phyloP scores from a whole-genome alignment of 768 basidiomycete species.

The Calocera viscosa region DNA sequence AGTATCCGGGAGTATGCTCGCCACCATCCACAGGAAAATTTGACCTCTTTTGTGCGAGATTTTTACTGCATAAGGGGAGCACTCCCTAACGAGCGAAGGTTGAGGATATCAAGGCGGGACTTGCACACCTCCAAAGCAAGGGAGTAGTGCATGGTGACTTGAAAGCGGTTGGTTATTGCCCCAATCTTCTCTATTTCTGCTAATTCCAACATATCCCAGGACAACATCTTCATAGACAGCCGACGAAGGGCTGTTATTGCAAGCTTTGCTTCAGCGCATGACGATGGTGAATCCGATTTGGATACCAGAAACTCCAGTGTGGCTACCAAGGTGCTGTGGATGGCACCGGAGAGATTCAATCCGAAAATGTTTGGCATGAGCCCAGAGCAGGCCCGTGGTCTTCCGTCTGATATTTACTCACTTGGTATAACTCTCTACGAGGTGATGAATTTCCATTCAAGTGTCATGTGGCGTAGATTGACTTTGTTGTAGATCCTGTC shows the following conservation, averaged over 20 bases:
- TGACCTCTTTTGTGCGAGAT: background rate
- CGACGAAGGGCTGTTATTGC: background rate
- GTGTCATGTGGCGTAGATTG: too few relatives aligned
- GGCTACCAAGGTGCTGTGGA: background rate
- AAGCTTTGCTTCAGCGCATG: background rate
- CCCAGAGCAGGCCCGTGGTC: background rate
- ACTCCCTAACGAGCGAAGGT: too few relatives aligned
- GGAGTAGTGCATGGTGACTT: background rate
- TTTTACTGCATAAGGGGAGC: too few relatives aligned
- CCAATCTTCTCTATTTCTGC: too few relatives aligned
- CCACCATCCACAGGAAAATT: background rate
- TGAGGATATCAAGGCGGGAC: background rate
- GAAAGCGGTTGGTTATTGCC: background rate
- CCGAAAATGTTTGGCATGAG: background rate
- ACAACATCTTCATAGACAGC: background rate
- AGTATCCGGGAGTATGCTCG: background rate
- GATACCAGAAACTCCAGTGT: background rate
- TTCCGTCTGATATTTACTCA: background rate
- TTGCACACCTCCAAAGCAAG: background rate
- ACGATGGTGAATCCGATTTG: background rate
- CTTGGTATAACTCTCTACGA: background rate
- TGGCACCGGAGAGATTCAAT: background rate
- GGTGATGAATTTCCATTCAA: too few relatives aligned
- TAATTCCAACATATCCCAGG: background rate
- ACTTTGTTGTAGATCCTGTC: background rate